phyloP scores from a whole-genome alignment of 176 grass and related monocot species.

The Phoenix roebelenii region DNA sequence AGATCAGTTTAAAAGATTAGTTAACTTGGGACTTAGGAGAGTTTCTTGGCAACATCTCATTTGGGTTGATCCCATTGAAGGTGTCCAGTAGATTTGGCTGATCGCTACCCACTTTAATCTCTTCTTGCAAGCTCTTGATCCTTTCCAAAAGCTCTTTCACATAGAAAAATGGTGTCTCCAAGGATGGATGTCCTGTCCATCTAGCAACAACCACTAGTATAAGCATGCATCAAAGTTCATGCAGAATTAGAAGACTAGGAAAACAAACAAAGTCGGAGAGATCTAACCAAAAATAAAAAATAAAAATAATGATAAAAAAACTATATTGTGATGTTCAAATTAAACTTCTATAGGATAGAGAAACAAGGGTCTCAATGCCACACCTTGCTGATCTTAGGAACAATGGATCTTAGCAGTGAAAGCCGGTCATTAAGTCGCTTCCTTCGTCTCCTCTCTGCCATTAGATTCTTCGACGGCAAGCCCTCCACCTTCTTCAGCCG shows the following conservation, averaged over 20 bases:
- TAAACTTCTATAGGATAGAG: too few species aligned
- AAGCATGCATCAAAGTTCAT: too few species aligned
- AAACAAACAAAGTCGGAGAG: too few species aligned
- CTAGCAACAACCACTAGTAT: constrained; percentile 6
- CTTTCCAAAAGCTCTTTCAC: constrained; percentile 62
- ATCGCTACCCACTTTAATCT: constrained; percentile 26
- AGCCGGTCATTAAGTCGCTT: constrained; percentile 81
- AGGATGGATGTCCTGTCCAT: constrained; percentile 83
- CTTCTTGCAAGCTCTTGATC: constrained; percentile 55
- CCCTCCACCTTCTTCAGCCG: constrained; percentile 22
- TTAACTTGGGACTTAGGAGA: constrained; percentile 67
- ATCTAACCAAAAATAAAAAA: too few species aligned
- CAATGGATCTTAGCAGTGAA: constrained; percentile 85
- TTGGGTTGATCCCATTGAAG: constrained; percentile 13
- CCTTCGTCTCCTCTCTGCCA: constrained; percentile 68
- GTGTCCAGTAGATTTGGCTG: constrained; percentile 38
- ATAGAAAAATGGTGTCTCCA: constrained; percentile 79
- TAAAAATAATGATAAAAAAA: background rate
- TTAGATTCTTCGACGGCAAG: constrained; percentile 67
- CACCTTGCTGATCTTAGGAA: constrained; percentile 81
- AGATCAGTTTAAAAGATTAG: background rate
- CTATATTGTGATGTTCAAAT: background rate
- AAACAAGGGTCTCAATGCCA: too few species aligned
- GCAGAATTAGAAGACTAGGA: too few species aligned
- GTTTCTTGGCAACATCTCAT: constrained; percentile 53